Conservation (phyloP, 768 basidiomycete genomes). For the Tricholoma matsutake region DNA sequence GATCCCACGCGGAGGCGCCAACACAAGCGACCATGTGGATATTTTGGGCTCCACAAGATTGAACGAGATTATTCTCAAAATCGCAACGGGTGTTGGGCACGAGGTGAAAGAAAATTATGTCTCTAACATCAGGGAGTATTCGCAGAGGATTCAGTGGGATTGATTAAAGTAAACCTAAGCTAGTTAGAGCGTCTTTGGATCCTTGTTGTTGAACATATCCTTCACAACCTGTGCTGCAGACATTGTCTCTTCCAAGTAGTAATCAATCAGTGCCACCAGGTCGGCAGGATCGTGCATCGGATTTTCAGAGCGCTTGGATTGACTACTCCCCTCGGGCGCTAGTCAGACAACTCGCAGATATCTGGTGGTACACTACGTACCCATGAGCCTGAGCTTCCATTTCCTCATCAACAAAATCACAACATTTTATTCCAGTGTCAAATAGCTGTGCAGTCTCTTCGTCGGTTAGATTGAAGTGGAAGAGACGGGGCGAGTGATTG, state of each 20-base stretch:
- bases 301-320: constrained; percentile 17
- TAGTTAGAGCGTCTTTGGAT: background rate
- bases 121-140: constrained; percentile 77
- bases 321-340: constrained; percentile 8
- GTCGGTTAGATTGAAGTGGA: constrained; percentile 24
- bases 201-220: constrained; percentile 10
- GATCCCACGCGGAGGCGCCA: constrained; percentile 87
- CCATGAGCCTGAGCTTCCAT: constrained; percentile 7
- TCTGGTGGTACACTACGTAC: constrained; percentile 8
- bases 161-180: constrained; percentile 18
- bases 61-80: constrained; percentile 89
- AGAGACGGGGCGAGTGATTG: constrained; percentile 20
- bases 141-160: constrained; percentile 77
- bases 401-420: constrained; percentile 17
- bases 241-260: constrained; percentile 22
- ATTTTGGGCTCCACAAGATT: constrained; percentile 74
- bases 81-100: constrained; percentile 79
- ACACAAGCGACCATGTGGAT: constrained; percentile 90
- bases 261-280: constrained; percentile 20
- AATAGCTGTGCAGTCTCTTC: constrained; percentile 19
- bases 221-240: constrained; percentile 17
- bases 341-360: background rate
- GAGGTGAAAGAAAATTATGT: constrained; percentile 69
- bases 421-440: constrained; percentile 13
- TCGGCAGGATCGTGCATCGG: constrained; percentile 8